A percentile compares a stretch with the other conserved stretches of the same genome.
These are phyloP conservation scores for Sechiopsis laciniata DNA, from an alignment of 306 rosid species.

Conservation along the genomic window DNA sequence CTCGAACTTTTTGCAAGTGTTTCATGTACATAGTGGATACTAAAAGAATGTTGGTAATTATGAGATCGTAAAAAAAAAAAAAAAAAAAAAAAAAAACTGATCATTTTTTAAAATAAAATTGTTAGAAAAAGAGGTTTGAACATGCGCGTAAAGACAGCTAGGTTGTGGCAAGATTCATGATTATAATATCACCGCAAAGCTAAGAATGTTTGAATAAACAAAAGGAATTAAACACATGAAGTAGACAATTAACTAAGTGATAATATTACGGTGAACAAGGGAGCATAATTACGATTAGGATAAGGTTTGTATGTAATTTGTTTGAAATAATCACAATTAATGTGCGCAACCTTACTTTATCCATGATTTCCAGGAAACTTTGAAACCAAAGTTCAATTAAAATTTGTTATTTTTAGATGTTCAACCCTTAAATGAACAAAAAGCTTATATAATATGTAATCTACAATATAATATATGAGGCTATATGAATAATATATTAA, in stretches of 20 bases:
- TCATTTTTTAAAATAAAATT: no score
- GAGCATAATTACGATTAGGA: conserved; percentile 9
- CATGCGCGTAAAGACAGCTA: neutral
- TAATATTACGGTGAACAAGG: conserved; percentile 1
- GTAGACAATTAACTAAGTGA: no score
- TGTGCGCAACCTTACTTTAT: neutral
- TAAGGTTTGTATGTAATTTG: neutral
- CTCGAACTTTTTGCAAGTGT: no score
- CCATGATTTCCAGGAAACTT: neutral
- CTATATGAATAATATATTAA: neutral
- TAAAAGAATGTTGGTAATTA: no score
- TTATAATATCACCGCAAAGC: conserved; percentile 10
- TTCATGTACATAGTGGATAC: no score
- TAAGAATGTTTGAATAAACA: neutral
- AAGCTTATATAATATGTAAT: no score
- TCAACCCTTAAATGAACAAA: neutral
- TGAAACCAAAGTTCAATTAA: neutral
- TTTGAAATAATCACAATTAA: neutral
- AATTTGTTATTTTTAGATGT: neutral
- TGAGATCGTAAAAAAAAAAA: no score
- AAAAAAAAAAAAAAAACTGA: no score
- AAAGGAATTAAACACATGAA: no score
- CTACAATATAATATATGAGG: neutral
- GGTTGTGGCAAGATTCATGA: neutral
- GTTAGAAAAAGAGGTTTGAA: neutral